phyloP scores from a whole-genome alignment of 768 basidiomycete genomes.

The Sporobolomyces roseus region DNA sequence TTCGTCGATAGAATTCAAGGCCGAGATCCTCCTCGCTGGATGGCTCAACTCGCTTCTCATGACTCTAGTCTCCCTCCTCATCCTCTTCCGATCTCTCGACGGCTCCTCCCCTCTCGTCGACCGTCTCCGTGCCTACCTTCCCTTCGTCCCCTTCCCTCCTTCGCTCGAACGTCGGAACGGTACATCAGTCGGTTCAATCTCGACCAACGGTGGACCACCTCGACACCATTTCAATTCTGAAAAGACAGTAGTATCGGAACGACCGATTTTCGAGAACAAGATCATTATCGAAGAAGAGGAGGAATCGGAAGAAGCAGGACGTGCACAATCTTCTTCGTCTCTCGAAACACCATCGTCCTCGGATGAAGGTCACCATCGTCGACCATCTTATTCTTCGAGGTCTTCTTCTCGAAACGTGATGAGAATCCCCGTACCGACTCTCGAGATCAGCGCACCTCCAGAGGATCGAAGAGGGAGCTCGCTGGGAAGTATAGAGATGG shows the following conservation, averaged over 20 bases:
- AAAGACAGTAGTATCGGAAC: neutral
- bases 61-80: constrained; percentile 18
- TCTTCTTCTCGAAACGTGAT: neutral
- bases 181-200: constrained; percentile 12
- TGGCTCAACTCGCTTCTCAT: constrained; percentile 33
- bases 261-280: constrained; percentile 1
- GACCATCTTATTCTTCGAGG: neutral
- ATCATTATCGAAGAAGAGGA: constrained; percentile 7
- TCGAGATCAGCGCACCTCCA: constrained; percentile 6
- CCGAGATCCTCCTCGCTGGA: neutral
- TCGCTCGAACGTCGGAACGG: constrained; percentile 9
- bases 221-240: constrained; percentile 1
- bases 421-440: neutral
- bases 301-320: neutral
- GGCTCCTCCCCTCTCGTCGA: neutral
- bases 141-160: constrained; percentile 15
- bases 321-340: neutral
- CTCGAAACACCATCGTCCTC: neutral
- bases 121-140: neutral
- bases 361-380: neutral
- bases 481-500: neutral
- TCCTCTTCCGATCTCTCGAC: neutral
- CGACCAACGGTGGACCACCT: constrained; percentile 6
- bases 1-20: neutral
- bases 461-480: neutral